Percentiles rank a stretch among this genome's conserved stretches.
phyloP scores from a whole-genome alignment of 768 basidiomycete genomes.

The Dacryopinax spathularia region DNA sequence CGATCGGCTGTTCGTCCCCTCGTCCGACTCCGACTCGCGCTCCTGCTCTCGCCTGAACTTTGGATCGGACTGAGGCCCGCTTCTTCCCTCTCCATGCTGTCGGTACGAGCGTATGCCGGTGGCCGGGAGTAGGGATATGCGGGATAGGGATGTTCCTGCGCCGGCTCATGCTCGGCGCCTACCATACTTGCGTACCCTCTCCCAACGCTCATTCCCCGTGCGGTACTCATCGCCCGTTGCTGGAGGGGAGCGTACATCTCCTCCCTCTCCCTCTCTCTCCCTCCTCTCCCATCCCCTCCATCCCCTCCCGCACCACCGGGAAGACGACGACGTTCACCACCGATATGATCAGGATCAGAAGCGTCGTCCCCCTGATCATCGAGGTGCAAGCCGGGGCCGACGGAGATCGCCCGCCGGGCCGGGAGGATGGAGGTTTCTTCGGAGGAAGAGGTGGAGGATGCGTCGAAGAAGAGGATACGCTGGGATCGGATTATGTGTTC shows the following conservation, averaged over 20 bases:
- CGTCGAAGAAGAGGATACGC: constrained; percentile 58
- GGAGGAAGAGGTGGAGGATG: constrained; percentile 33
- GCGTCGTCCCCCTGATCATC: constrained; percentile 11
- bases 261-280: constrained; percentile 8
- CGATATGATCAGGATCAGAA: not conserved
- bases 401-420: constrained; percentile 11
- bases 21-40: constrained; percentile 17
- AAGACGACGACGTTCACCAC: not conserved
- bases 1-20: constrained; percentile 25
- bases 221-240: not conserved
- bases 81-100: not conserved
- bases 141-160: not conserved
- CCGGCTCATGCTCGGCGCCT: not conserved
- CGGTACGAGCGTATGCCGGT: not conserved
- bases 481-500: constrained; percentile 61
- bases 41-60: constrained; percentile 12
- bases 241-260: not conserved
- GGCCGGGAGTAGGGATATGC: too few relatives aligned
- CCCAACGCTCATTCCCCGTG: not conserved
- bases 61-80: not conserved
- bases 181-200: not conserved
- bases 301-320: too few relatives aligned
- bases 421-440: constrained; percentile 4
- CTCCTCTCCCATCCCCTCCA: too few relatives aligned
- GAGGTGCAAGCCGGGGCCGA: constrained; percentile 14